Evolutionary conservation across 495 filamentous ascomycete species (phyloP), one percentile per base, ranked within the genome.

Genomic region (Aspergillus cristatus): DNA sequence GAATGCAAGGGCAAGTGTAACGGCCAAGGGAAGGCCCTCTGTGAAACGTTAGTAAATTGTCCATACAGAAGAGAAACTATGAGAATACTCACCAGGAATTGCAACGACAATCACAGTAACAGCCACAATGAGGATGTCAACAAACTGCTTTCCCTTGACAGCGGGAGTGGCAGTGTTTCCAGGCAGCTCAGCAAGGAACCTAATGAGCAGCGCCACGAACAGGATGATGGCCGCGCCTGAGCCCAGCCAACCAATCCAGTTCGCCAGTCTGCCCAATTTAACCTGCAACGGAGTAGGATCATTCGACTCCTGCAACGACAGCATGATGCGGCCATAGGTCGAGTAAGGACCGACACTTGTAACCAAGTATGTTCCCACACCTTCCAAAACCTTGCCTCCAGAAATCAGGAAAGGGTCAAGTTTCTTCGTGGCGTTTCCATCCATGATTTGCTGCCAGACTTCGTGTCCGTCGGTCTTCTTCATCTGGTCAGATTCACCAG

Each of bases 41-140:
- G 18, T 1, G 42, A 33, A 20, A 3, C 14, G 34, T 60, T 38
- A 62, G 47, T 22, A 14, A 22, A 32, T 6, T 32, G 3, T 1
- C 17, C 1, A 15, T 28, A 8, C 34, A n/a, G 8, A 13, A 28
- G 2, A 13, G 6, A 11, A 11, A 37, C 29, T 0, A 40, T 24
- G 8, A 24, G 20, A 4, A 8, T 24, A 8, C 60, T 53, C 37
- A 64, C 63, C 63, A 36, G 78, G 79, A 43, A 83, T 78, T n/a
- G 79, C 79, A 24, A 83, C 78, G 16, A 82, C 79, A 40, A 83
- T 75, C 22, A 83, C 75, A 8, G 77, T 83, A n/a, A 83, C 72
- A 18, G 79, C 74, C 26, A 78, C 72, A 47, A 83, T 82, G 3
- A 83, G 65, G 38, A 83, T 82, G 42, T 78, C 71, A 17, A 81